phyloP scores from a whole-genome alignment of 108 stramenopile species.

The Nannochloropsis salina region DNA sequence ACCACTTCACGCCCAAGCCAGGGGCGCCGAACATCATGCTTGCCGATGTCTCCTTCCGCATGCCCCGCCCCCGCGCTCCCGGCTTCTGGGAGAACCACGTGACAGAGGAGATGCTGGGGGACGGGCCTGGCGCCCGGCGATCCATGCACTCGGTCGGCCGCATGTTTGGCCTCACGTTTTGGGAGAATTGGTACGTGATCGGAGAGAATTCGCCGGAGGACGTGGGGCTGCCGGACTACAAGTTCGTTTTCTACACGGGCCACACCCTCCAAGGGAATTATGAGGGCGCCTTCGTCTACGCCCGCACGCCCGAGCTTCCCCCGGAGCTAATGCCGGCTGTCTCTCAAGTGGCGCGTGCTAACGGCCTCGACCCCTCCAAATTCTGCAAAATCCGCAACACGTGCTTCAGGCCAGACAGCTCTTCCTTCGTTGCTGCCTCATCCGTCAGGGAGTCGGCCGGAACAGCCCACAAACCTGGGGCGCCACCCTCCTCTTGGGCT shows the following conservation, averaged over 20 bases:
- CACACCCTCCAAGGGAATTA: constrained; percentile 94
- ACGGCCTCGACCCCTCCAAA: constrained; percentile 80
- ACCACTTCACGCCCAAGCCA: constrained; percentile 71
- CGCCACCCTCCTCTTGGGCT: not conserved
- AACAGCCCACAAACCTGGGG: not conserved
- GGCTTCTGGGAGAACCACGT: constrained; percentile 83
- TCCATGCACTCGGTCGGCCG: constrained; percentile 66
- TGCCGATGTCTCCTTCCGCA: constrained; percentile 80
- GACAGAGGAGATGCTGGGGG: constrained; percentile 76
- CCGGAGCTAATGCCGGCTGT: constrained; percentile 71
- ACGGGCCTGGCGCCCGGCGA: constrained; percentile 33
- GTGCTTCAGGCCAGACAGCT: constrained; percentile 60
- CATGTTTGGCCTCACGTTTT: constrained; percentile 90
- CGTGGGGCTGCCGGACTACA: constrained; percentile 65
- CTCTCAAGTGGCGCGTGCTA: constrained; percentile 72
- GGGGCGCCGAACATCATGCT: constrained; percentile 53
- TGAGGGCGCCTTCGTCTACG: constrained; percentile 93
- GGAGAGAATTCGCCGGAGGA: constrained; percentile 70
- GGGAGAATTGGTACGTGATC: constrained; percentile 94
- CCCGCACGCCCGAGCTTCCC: constrained; percentile 67
- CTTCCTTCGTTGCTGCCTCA: not conserved
- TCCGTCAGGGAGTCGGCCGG: not conserved
- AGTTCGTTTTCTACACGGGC: constrained; percentile 92
- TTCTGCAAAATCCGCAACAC: constrained; percentile 84
- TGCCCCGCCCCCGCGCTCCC: constrained; percentile 70